phyloP scores from a whole-genome alignment of 306 rosid species.

The Fagus sylvatica region DNA sequence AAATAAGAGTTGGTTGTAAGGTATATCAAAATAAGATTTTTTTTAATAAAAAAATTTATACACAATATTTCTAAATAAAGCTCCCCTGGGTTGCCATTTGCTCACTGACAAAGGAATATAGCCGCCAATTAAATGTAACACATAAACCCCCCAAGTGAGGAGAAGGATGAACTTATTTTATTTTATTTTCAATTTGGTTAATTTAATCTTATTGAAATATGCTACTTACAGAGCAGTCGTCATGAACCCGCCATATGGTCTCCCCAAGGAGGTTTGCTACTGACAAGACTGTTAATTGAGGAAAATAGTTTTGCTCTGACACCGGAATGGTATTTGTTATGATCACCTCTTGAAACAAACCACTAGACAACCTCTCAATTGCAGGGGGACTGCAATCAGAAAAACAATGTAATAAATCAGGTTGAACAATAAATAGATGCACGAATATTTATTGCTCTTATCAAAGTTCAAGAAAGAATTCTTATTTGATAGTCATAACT shows the following conservation, averaged over 20 bases:
- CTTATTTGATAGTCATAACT: neutral
- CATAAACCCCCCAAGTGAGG: neutral
- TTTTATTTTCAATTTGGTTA: neutral
- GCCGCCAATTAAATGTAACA: neutral
- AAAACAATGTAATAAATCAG: constrained; percentile 14
- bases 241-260: constrained; percentile 99
- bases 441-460: neutral
- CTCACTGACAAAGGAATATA: neutral
- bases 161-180: constrained; percentile 19
- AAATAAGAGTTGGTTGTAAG: no score
- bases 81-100: neutral
- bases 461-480: neutral
- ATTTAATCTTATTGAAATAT: constrained; percentile 53
- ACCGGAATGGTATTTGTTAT: constrained; percentile 89
- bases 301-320: constrained; percentile 77
- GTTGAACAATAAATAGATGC: neutral
- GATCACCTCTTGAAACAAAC: constrained; percentile 95
- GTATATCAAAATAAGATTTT: no score
- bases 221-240: constrained; percentile 97
- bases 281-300: constrained; percentile 87
- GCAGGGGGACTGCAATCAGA: constrained; percentile 87
- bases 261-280: constrained; percentile 98
- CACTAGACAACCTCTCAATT: constrained; percentile 84
- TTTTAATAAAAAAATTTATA: no score
- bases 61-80: no score